Evolutionary conservation across 2,329 filamentous ascomycete genomes (phyloP), one percentile per base, ranked within the genome.

Genomic region (Bipolaris sorokiniana): DNA sequence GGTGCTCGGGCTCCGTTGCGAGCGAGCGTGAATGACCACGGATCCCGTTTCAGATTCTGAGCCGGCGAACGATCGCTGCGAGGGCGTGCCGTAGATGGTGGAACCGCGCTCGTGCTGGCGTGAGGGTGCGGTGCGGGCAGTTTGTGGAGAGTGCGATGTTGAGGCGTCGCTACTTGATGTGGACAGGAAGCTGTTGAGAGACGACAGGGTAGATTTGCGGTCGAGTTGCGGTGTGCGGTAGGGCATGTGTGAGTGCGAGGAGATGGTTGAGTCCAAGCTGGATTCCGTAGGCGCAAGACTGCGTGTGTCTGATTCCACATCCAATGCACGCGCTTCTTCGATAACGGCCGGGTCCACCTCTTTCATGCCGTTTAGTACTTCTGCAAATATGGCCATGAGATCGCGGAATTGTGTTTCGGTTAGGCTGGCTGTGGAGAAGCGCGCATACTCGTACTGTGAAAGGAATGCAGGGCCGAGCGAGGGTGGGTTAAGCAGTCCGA

Each of bases 321-420:
- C 65, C 11, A 69, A 64, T 3, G 67, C 67, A 46, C 71, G 74
- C n/a, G 72, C 66, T 49, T 79, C 76, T 23, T 78, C 77, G 18
- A 91, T 71, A 4, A 86, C 73, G 0, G 78, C 78, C 0, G 84
- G 78, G 56, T 89, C 81, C 3, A 91, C 78, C 0, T 85, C 82
- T 26, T 80, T 83, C 90, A 98, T 96, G 16, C 83, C 84, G 50
- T 90, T 86, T 13, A 98, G 80, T 0, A 98, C 80, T 51, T 90
- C 86, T 1, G 93, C 90, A 75, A 98, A 97, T 23, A 90, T 82
- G 54, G 87, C 84, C 92, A 97, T 97, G 28, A 97, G 80, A 20
- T 83, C 79, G 36, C 90, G 84, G 72, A 99, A 98, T 49, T 89
- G 84, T 0, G 77, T 69, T 65, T 93, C 89, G 2, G 86, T 84